phyloP scores from a whole-genome alignment of 1,284 basidiomycete genomes.

The Sanghuangporus weigelae region DNA sequence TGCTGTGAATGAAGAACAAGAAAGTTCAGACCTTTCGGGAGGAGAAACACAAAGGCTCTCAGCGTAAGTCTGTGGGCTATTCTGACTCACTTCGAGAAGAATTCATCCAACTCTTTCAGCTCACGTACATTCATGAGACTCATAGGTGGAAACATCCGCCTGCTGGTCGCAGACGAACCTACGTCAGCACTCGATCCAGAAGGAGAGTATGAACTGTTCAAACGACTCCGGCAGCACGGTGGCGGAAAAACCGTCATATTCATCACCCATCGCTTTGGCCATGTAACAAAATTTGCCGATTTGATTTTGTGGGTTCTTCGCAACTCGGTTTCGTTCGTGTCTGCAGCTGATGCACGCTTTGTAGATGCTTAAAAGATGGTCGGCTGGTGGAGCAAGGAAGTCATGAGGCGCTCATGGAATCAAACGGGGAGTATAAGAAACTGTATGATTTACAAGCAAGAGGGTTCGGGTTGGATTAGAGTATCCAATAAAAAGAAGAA shows the following conservation, averaged over 20 bases:
- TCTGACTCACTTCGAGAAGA: background rate
- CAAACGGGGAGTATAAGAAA: conserved; percentile 7
- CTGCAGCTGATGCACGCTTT: background rate
- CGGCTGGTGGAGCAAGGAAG: conserved; percentile 11
- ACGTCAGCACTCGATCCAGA: conserved; percentile 34
- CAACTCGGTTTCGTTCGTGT: background rate
- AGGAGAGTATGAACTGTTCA: conserved; percentile 31
- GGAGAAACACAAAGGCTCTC: conserved; percentile 40
- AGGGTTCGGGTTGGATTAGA: background rate
- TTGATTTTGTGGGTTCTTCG: conserved; percentile 32
- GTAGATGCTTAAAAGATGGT: conserved; percentile 16
- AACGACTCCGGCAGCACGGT: conserved; percentile 26
- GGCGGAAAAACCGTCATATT: conserved; percentile 34
- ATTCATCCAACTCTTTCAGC: conserved; percentile 20
- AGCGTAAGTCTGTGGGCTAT: conserved; percentile 28
- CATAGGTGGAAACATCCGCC: conserved; percentile 25
- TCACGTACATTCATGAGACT: conserved; percentile 38
- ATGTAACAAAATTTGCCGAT: conserved; percentile 34
- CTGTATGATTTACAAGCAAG: conserved; percentile 10
- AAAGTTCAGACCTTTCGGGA: conserved; percentile 32
- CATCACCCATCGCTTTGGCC: conserved; percentile 35
- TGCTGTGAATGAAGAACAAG: conserved; percentile 28
- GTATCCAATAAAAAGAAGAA: background rate
- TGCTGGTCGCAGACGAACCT: conserved; percentile 38
- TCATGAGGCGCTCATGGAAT: conserved; percentile 5